Percentiles rank a stretch among this genome's conserved stretches.
These are phyloP conservation scores for Citrullus amarus DNA, from an alignment of 306 rosid genomes.

Conservation along the genomic window DNA sequence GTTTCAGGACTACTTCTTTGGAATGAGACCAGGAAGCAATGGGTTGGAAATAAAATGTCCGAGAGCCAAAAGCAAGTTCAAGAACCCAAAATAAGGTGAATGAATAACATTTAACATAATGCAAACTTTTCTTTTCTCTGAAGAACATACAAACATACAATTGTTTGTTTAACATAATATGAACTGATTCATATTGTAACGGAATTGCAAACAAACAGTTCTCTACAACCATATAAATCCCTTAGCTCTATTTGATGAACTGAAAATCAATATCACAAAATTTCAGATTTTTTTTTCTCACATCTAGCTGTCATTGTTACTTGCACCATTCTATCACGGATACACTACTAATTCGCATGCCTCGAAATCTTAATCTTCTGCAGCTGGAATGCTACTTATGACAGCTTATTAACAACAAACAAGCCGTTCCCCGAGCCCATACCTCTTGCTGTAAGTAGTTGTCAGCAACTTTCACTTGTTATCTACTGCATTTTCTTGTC, in stretches of 20 bases:
- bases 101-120: constrained; percentile 4
- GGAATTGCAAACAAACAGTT: background rate
- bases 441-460: constrained; percentile 75
- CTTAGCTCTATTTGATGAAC: background rate
- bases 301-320: background rate
- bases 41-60: constrained; percentile 45
- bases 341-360: background rate
- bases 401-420: constrained; percentile 48
- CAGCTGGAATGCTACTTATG: constrained; percentile 76
- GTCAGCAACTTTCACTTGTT: background rate
- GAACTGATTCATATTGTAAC: background rate
- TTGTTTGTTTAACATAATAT: too few species aligned
- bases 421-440: constrained; percentile 49
- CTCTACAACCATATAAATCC: background rate
- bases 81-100: constrained; percentile 63
- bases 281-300: background rate
- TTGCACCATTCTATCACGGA: background rate
- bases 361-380: background rate
- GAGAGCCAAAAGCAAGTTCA: constrained; percentile 20
- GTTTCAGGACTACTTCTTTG: constrained; percentile 67
- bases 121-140: too few species aligned
- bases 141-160: too few species aligned
- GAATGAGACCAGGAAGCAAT: constrained; percentile 64
- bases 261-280: background rate
- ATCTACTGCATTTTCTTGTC: background rate